These are phyloP conservation scores for Melaleuca alternifolia DNA, from an alignment of 345 rosid species.

Conservation along the genomic window DNA sequence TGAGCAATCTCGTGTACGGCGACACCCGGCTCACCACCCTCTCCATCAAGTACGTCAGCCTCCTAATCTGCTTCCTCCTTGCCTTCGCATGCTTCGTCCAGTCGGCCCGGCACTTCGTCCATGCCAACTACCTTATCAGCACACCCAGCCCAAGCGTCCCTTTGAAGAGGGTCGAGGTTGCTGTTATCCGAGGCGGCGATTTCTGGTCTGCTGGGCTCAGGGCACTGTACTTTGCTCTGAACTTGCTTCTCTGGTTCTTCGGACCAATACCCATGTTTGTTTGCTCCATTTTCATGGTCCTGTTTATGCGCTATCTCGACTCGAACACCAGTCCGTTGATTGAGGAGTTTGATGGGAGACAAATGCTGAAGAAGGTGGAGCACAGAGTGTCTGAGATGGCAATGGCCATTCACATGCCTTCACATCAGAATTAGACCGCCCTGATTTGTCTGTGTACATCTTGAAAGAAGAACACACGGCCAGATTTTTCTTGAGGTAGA, in stretches of 20 bases:
- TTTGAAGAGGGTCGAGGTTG: conserved; percentile 20
- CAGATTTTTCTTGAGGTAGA: background rate
- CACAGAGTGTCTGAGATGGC: background rate
- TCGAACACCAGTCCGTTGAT: conserved; percentile 32
- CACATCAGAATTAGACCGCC: background rate
- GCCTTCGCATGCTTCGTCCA: conserved; percentile 71
- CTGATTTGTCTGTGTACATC: background rate
- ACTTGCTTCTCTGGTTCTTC: conserved; percentile 63
- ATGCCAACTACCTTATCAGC: conserved; percentile 59
- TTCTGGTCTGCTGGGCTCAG: conserved; percentile 71
- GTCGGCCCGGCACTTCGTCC: conserved; percentile 52
- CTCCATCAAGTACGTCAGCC: conserved; percentile 55
- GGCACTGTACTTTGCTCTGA: conserved; percentile 58
- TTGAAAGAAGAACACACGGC: background rate
- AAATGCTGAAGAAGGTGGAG: background rate
- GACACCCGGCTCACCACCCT: conserved; percentile 31
- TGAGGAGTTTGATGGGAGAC: background rate
- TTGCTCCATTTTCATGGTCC: conserved; percentile 41
- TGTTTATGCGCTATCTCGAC: conserved; percentile 38
- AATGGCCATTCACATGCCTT: background rate
- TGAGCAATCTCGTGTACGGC: conserved; percentile 13
- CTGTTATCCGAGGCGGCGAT: conserved; percentile 56
- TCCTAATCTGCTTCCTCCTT: conserved; percentile 44
- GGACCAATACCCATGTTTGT: conserved; percentile 81
- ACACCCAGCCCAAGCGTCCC: conserved; percentile 36